phyloP scores from a whole-genome alignment of 805 yeast genomes.

The Wickerhamia fluorescens region DNA sequence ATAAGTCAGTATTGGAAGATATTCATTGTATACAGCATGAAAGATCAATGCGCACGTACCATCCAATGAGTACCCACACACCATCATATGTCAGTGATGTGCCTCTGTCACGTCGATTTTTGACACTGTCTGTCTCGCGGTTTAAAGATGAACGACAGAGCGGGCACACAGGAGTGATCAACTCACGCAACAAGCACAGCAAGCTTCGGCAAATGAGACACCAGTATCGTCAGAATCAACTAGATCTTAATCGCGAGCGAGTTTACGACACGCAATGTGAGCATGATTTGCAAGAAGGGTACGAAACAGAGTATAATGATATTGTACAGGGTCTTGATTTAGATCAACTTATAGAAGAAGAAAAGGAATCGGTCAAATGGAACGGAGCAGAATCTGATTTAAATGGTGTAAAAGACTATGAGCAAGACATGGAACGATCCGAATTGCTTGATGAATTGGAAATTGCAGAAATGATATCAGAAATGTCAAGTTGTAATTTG shows the following conservation, averaged over 20 bases:
- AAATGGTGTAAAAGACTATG: constrained; percentile 6
- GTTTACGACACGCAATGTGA: constrained; percentile 11
- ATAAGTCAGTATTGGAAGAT: too few species aligned
- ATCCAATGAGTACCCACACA: too few species aligned
- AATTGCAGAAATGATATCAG: constrained; percentile 8
- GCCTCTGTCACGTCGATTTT: too few species aligned
- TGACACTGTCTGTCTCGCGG: too few species aligned
- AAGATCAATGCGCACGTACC: too few species aligned
- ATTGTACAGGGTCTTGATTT: constrained; percentile 11
- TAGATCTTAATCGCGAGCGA: constrained; percentile 11
- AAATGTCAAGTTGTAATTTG: constrained; percentile 1
- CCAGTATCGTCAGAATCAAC: constrained; percentile 15
- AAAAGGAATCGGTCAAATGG: constrained; percentile 7
- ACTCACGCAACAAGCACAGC: constrained; percentile 15
- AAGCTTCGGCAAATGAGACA: constrained; percentile 18
- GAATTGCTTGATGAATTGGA: constrained; percentile 9
- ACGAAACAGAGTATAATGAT: constrained; percentile 6
- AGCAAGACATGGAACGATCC: constrained; percentile 15
- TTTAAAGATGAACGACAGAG: too few species aligned
- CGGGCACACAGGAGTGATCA: constrained; percentile 8
- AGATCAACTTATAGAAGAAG: constrained; percentile 18
- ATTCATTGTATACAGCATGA: too few species aligned
- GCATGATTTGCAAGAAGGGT: constrained; percentile 2
- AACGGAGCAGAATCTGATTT: neutral
- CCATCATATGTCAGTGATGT: too few species aligned